These are phyloP conservation scores for Boletellus deceptivus DNA, from an alignment of 1,284 basidiomycete genomes.

Conservation along the genomic window DNA sequence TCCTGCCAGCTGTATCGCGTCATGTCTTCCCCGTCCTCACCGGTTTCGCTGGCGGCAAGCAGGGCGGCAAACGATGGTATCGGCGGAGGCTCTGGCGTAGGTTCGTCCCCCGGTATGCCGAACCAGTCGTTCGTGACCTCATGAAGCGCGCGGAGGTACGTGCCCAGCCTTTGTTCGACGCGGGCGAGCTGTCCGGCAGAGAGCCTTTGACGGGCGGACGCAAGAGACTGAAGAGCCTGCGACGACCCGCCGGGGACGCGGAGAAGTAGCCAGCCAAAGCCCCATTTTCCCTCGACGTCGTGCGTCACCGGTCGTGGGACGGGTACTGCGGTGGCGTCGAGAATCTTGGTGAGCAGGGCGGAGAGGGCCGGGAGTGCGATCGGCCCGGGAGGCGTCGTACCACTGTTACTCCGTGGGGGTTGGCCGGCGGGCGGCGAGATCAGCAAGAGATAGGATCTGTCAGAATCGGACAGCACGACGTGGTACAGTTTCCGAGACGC, in stretches of 20 bases:
- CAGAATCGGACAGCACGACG: slow-evolving; percentile 14
- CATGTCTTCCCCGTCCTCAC: slow-evolving; percentile 31
- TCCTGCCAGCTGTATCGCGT: slow-evolving; percentile 68
- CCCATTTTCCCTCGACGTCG: slow-evolving; percentile 16
- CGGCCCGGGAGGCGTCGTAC: neutral
- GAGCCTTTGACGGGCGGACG: slow-evolving; percentile 40
- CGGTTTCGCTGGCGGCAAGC: slow-evolving; percentile 4
- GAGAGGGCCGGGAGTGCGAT: slow-evolving; percentile 25
- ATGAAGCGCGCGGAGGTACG: slow-evolving; percentile 59
- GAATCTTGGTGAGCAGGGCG: slow-evolving; percentile 22
- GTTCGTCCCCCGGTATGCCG: slow-evolving; percentile 44
- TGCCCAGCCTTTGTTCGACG: slow-evolving; percentile 59
- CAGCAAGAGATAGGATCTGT: slow-evolving; percentile 26
- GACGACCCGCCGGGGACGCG: slow-evolving; percentile 9
- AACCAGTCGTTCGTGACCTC: slow-evolving; percentile 71
- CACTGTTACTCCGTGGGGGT: too few species aligned
- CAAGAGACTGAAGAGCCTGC: slow-evolving; percentile 22
- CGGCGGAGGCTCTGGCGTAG: slow-evolving; percentile 24
- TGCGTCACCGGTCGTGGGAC: slow-evolving; percentile 26
- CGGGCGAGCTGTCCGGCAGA: slow-evolving; percentile 40
- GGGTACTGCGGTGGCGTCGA: slow-evolving; percentile 24
- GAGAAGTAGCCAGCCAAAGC: slow-evolving; percentile 25
- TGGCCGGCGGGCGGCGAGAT: slow-evolving; percentile 6
- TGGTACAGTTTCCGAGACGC: slow-evolving; percentile 20
- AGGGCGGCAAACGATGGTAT: slow-evolving; percentile 13